Evolutionary conservation across 176 grass and related monocot species (phyloP), one percentile per base, ranked within the genome.

Genomic region (Olyra latifolia): DNA sequence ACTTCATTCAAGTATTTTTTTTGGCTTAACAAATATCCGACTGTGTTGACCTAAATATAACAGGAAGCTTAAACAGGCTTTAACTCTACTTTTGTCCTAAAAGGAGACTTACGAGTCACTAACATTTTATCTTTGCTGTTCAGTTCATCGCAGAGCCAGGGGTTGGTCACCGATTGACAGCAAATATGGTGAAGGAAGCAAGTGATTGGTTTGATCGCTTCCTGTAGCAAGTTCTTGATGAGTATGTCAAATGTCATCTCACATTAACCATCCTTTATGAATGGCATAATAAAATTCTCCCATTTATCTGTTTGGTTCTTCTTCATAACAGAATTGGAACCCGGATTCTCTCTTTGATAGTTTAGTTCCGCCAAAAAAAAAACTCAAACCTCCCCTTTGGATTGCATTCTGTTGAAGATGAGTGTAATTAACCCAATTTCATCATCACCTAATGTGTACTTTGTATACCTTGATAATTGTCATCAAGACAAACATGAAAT

Each of bases 131-230:
- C 66, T 81, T 10, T 52, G 20, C n/a, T 52, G 12, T 54, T 88
- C 78, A 95, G 93, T 90, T 92, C 75, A 75, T 90, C 16, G 85
- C 90, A 45, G 90, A 90, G 62, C 84, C 87, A 46, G 90, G 82
- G 30, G 74, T 92, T 15, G 78, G 62, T 27, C 90, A 95, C 72
- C 28, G 16, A 70, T 70, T 83, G 90, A 95, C 87, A 0, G 74
- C n/a, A 2, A 63, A 38, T 20, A 95, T 95, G 93, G 93, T 95
- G 80, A 90, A 95, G 80, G 41, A 89, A 88, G 93, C 93, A 15
- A 92, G 90, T 20, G 79, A 92, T 80, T 92, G 93, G 93, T 92
- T 95, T 35, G 93, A 95, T 43, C 83, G 57, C 41, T 90, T 95
- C 55, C 84, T 92, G 14, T 62, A 80, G 49, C 1, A 15, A 38